Evolutionary conservation across 2,329 filamentous ascomycete genomes (phyloP).

Genomic region (Pseudogymnoascus sp.): DNA sequence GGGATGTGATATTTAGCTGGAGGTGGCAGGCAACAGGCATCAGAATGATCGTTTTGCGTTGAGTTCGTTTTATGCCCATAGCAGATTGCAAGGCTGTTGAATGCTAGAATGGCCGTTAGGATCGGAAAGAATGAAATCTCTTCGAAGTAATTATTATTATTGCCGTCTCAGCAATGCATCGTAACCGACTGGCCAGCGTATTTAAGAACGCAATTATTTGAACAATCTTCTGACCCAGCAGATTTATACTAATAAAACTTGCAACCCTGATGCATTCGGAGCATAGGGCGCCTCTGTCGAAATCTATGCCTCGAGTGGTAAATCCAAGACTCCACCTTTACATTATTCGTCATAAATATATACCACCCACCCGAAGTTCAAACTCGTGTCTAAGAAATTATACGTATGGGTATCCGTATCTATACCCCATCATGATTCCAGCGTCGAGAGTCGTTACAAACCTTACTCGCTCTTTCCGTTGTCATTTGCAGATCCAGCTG

Average conservation of each 20-base stretch:
- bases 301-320: background rate
- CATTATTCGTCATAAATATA: constrained; percentile 2
- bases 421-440: background rate
- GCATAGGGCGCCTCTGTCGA: background rate
- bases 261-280: background rate
- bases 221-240: constrained; percentile 5
- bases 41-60: constrained; percentile 2
- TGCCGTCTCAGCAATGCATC: background rate
- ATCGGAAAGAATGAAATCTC: background rate
- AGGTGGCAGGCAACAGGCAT: background rate
- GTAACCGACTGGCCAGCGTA: background rate
- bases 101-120: background rate
- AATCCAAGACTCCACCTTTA: background rate
- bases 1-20: constrained; percentile 7
- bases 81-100: background rate
- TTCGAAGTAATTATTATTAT: background rate
- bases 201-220: background rate
- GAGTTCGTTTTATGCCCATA: background rate
- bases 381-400: background rate
- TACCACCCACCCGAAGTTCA: background rate
- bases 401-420: background rate
- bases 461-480: background rate
- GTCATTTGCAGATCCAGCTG: constrained; percentile 26
- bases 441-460: background rate
- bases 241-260: background rate